phyloP scores from a whole-genome alignment of 805 yeast species.

The Wickerhamomyces hampshirensis region DNA sequence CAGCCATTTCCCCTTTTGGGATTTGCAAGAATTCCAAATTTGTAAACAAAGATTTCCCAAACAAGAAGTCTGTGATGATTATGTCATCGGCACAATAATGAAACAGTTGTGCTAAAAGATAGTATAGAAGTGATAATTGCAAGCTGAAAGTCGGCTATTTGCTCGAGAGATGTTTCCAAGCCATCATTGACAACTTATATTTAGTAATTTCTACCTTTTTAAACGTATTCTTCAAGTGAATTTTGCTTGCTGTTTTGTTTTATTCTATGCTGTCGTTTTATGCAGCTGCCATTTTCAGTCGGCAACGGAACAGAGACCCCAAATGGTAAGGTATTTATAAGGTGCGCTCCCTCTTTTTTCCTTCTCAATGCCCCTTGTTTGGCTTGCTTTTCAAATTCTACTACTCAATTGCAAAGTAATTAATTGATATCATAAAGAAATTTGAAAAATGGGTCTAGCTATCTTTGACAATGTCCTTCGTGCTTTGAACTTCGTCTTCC shows the following conservation, averaged over 20 bases:
- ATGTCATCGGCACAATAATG: too few relatives aligned
- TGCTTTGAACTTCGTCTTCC: constrained; percentile 65
- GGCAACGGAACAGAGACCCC: neutral
- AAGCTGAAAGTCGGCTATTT: too few relatives aligned
- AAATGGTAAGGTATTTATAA: too few relatives aligned
- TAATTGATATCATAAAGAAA: too few relatives aligned
- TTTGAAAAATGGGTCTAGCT: too few relatives aligned
- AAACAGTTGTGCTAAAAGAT: too few relatives aligned
- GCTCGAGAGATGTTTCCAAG: too few relatives aligned
- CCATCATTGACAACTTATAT: too few relatives aligned
- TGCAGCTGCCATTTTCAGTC: constrained; percentile 7
- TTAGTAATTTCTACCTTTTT: too few relatives aligned
- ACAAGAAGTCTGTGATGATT: constrained; percentile 9
- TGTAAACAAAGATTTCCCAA: constrained; percentile 15
- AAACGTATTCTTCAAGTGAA: constrained; percentile 4
- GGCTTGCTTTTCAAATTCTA: too few relatives aligned
- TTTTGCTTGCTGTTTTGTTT: constrained; percentile 9
- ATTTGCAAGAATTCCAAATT: constrained; percentile 3
- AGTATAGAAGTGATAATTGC: too few relatives aligned
- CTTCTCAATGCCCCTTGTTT: neutral
- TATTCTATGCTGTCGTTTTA: neutral
- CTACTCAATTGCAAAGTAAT: too few relatives aligned
- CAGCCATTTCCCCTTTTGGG: constrained; percentile 10
- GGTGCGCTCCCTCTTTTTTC: neutral
- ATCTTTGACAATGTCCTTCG: constrained; percentile 76